phyloP scores from a whole-genome alignment of 306 rosid species.

The Lotus japonicus region DNA sequence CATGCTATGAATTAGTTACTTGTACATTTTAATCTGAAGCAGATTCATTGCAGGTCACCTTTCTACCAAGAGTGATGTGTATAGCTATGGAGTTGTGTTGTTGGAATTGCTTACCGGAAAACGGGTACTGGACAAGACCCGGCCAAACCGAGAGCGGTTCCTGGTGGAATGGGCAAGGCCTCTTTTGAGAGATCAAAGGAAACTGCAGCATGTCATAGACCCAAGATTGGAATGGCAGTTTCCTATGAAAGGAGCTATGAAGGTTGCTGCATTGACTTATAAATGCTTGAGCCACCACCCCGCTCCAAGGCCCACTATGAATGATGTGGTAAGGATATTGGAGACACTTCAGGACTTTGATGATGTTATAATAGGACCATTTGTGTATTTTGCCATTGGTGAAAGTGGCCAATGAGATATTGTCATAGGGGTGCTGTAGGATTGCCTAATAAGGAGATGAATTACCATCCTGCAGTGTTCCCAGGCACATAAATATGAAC shows the following conservation, averaged over 20 bases:
- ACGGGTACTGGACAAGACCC: constrained; percentile 43
- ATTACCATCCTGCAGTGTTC: no score
- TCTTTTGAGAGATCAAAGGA: constrained; percentile 45
- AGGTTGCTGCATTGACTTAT: constrained; percentile 55
- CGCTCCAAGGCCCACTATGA: constrained; percentile 53
- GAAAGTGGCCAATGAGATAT: no score
- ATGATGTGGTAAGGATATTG: constrained; percentile 48
- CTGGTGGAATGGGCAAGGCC: constrained; percentile 90
- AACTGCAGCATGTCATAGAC: constrained; percentile 41
- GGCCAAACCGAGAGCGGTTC: constrained; percentile 33
- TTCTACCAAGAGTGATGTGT: constrained; percentile 78
- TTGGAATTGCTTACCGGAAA: constrained; percentile 77
- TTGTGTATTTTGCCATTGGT: constrained; percentile 63
- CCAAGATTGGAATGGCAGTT: constrained; percentile 56
- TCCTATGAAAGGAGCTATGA: constrained; percentile 48
- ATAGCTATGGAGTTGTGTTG: constrained; percentile 79
- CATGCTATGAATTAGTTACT: background rate
- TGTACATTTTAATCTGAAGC: background rate
- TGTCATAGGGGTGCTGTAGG: no score
- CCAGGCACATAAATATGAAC: no score
- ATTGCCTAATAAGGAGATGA: no score
- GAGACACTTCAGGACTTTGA: constrained; percentile 56
- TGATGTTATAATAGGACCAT: constrained; percentile 46
- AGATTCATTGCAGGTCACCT: constrained; percentile 46
- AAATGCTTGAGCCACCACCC: constrained; percentile 64